A percentile compares a stretch with the other conserved stretches of the same genome.
These are phyloP conservation scores for Lanmaoa pseudosensibilis DNA, from an alignment of 768 basidiomycete genomes.

Conservation along the genomic window DNA sequence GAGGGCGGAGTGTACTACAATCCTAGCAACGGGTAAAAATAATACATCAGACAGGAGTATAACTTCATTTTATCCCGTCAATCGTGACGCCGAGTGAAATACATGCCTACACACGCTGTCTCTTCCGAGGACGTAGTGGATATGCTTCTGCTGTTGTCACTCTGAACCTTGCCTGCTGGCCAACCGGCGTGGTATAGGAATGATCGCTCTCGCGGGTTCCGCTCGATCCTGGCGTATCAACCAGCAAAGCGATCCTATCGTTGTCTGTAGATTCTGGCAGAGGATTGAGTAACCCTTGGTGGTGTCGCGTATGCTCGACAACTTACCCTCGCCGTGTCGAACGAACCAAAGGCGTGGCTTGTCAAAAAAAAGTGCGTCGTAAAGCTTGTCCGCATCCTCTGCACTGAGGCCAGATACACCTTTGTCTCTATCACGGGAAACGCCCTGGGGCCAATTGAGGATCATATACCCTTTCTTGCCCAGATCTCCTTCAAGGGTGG, in stretches of 20 bases:
- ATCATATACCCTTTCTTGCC: slow-evolving; percentile 4
- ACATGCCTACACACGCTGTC: background rate
- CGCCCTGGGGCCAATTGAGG: slow-evolving; percentile 4
- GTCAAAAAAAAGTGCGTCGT: slow-evolving; percentile 5
- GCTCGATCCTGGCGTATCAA: background rate
- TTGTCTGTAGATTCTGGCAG: background rate
- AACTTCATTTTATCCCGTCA: too few species aligned
- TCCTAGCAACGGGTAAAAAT: too few species aligned
- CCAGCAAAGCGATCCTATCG: background rate
- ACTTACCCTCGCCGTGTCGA: background rate
- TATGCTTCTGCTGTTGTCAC: slow-evolving; percentile 2
- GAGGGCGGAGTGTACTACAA: too few species aligned
- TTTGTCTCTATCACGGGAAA: slow-evolving; percentile 3
- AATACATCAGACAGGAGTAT: too few species aligned
- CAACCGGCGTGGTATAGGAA: background rate
- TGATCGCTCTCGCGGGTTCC: background rate
- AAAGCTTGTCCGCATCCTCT: slow-evolving; percentile 8
- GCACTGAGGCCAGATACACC: background rate
- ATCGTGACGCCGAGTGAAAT: background rate
- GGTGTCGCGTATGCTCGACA: too few species aligned
- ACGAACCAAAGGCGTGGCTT: background rate
- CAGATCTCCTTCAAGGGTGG: slow-evolving; percentile 8
- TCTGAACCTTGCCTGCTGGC: background rate
- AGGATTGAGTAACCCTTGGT: background rate
- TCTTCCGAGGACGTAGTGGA: background rate